Evolutionary conservation across 768 basidiomycete genomes (phyloP).

Genomic region (Asterophora parasitica): DNA sequence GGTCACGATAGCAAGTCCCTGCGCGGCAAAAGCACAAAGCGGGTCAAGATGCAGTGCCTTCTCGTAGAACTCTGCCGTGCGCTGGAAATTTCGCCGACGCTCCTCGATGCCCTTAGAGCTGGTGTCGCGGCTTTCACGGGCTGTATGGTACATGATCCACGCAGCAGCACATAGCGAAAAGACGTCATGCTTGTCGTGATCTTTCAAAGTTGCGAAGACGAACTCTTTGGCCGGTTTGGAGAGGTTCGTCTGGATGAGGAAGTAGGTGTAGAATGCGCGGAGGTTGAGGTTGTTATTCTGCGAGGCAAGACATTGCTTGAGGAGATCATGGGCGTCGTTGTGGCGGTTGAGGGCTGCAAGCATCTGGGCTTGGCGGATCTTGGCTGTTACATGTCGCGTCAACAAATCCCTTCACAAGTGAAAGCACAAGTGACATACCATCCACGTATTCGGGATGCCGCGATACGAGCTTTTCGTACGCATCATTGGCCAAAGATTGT

Average conservation of each 20-base stretch:
- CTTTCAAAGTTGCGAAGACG: constrained; percentile 83
- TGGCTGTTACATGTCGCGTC: constrained; percentile 50
- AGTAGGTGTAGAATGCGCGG: constrained; percentile 90
- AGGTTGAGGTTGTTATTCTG: constrained; percentile 78
- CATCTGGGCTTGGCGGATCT: constrained; percentile 87
- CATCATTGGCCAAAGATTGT: constrained; percentile 68
- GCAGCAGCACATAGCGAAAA: constrained; percentile 90
- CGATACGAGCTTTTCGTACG: constrained; percentile 82
- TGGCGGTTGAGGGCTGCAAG: constrained; percentile 61
- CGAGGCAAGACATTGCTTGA: constrained; percentile 85
- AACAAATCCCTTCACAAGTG: not conserved
- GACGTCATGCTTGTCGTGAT: constrained; percentile 81
- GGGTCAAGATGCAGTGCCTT: constrained; percentile 85
- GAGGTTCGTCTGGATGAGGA: constrained; percentile 76
- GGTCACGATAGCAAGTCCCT: constrained; percentile 89
- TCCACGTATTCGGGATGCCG: constrained; percentile 96
- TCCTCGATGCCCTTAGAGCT: constrained; percentile 58
- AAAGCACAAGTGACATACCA: constrained; percentile 48
- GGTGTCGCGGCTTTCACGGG: constrained; percentile 76
- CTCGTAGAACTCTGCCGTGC: constrained; percentile 88
- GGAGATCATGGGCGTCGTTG: constrained; percentile 79
- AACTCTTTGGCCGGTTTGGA: constrained; percentile 79
- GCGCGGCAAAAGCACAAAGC: constrained; percentile 86
- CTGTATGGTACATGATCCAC: constrained; percentile 80
- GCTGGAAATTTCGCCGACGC: constrained; percentile 69